Evolutionary conservation across 1,284 basidiomycete genomes (phyloP).

Genomic region (Ganoderma sinense): DNA sequence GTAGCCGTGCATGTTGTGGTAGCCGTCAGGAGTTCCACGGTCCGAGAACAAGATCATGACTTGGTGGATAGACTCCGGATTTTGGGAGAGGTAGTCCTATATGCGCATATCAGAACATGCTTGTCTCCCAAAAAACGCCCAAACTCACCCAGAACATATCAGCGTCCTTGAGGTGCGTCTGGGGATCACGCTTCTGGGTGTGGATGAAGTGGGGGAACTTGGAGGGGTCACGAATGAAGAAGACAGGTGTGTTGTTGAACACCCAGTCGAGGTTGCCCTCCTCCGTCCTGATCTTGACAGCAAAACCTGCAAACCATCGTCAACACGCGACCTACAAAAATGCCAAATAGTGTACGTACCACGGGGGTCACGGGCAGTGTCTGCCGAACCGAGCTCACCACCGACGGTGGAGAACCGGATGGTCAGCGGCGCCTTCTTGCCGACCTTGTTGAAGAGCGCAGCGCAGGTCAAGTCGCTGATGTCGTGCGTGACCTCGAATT

Average conservation of each 20-base stretch:
- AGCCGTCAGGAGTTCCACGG: constrained; percentile 90
- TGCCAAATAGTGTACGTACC: constrained; percentile 40
- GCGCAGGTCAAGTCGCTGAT: constrained; percentile 84
- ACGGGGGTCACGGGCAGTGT: constrained; percentile 92
- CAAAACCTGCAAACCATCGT: constrained; percentile 59
- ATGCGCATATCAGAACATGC: background rate
- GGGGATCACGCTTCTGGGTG: constrained; percentile 92
- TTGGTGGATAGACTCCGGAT: constrained; percentile 93
- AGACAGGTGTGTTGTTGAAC: constrained; percentile 91
- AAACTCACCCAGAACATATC: constrained; percentile 79
- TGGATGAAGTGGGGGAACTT: constrained; percentile 96
- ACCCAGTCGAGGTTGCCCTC: constrained; percentile 94
- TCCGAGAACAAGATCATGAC: constrained; percentile 91
- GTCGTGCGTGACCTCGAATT: constrained; percentile 87
- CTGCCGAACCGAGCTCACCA: constrained; percentile 88
- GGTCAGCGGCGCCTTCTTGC: constrained; percentile 76
- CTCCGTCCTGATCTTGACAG: constrained; percentile 89
- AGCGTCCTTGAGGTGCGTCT: constrained; percentile 86
- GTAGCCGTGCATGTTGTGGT: constrained; percentile 88
- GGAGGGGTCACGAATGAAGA: constrained; percentile 86
- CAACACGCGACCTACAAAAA: background rate
- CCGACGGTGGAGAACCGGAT: constrained; percentile 90
- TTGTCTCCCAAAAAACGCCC: background rate
- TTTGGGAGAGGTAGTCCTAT: constrained; percentile 90
- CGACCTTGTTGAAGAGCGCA: constrained; percentile 73